These are phyloP conservation scores for Suhomyces pyralidae DNA, from an alignment of 805 yeast genomes.

Conservation along the genomic window DNA sequence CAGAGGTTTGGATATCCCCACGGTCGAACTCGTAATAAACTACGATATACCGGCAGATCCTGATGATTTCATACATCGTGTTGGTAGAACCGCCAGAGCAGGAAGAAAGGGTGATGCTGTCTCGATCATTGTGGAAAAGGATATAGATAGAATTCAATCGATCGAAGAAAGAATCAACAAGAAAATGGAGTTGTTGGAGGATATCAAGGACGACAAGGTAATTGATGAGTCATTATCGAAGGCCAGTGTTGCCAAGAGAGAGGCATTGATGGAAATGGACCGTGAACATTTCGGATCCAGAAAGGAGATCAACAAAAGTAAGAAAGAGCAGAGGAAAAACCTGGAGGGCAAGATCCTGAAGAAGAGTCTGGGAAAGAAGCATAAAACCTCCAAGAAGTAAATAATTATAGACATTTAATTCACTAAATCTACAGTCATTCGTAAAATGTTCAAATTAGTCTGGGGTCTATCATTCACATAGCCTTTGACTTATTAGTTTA, in stretches of 20 bases:
- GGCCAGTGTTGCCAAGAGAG: constrained; percentile 82
- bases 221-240: constrained; percentile 67
- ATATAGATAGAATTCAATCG: constrained; percentile 73
- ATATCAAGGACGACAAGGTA: constrained; percentile 71
- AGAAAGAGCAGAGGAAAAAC: constrained; percentile 17
- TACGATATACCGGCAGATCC: constrained; percentile 95
- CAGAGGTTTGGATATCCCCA: constrained; percentile 95
- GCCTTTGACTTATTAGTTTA: too few relatives aligned
- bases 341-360: background rate
- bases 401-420: background rate
- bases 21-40: constrained; percentile 84
- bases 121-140: constrained; percentile 81
- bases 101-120: constrained; percentile 85
- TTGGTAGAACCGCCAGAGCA: constrained; percentile 99
- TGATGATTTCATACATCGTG: constrained; percentile 93
- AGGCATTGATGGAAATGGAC: constrained; percentile 92
- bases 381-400: constrained; percentile 1
- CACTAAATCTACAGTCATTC: background rate
- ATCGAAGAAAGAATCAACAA: constrained; percentile 82
- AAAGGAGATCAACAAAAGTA: constrained; percentile 48
- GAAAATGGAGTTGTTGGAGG: constrained; percentile 73
- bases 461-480: too few relatives aligned
- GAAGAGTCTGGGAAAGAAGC: background rate
- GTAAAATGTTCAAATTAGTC: too few relatives aligned
- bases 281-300: constrained; percentile 82